Evolutionary conservation across 2,329 filamentous ascomycete species (phyloP).

Genomic region (Coniochaeta hoffmannii): DNA sequence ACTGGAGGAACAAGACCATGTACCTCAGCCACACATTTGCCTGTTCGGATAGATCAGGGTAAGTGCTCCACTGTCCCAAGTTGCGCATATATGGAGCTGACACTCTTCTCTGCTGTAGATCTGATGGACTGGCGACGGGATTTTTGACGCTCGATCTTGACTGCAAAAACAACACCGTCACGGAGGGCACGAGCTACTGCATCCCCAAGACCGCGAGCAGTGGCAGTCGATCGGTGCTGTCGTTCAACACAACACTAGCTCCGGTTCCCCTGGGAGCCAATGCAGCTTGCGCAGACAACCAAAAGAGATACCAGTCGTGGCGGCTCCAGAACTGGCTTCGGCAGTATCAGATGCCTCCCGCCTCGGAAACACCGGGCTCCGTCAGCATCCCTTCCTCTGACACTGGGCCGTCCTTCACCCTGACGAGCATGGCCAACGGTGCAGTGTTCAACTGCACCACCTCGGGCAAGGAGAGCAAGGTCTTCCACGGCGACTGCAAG

Average conservation of each 20-base stretch:
- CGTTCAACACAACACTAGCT: slow-evolving; percentile 14
- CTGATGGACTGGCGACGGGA: slow-evolving; percentile 21
- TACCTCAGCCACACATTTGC: slow-evolving; percentile 25
- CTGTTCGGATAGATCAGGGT: slow-evolving; percentile 21
- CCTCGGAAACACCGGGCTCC: slow-evolving; percentile 6
- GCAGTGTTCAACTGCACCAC: slow-evolving; percentile 18
- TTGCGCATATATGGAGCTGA: not conserved
- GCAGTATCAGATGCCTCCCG: slow-evolving; percentile 18
- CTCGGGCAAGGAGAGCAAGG: slow-evolving; percentile 10
- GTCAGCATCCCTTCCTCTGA: slow-evolving; percentile 11
- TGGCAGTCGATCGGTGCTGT: slow-evolving; percentile 8
- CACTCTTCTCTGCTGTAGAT: slow-evolving; percentile 8
- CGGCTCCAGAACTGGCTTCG: slow-evolving; percentile 22
- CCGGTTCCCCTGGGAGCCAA: slow-evolving; percentile 8
- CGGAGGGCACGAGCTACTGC: slow-evolving; percentile 16
- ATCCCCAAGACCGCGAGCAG: slow-evolving; percentile 10
- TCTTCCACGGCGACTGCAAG: slow-evolving; percentile 19
- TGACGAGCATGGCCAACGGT: slow-evolving; percentile 19
- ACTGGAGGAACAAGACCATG: slow-evolving; percentile 24
- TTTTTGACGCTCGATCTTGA: slow-evolving; percentile 19
- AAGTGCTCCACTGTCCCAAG: not conserved
- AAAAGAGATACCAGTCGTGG: slow-evolving; percentile 23
- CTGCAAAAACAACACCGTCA: slow-evolving; percentile 13
- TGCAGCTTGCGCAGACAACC: slow-evolving; percentile 16
- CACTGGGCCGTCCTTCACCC: slow-evolving; percentile 22